A percentile compares a stretch with the other conserved stretches of the same genome.
Evolutionary conservation across 371 early-diverging fungal species (phyloP).

Genomic region (Zychaea mexicana): DNA sequence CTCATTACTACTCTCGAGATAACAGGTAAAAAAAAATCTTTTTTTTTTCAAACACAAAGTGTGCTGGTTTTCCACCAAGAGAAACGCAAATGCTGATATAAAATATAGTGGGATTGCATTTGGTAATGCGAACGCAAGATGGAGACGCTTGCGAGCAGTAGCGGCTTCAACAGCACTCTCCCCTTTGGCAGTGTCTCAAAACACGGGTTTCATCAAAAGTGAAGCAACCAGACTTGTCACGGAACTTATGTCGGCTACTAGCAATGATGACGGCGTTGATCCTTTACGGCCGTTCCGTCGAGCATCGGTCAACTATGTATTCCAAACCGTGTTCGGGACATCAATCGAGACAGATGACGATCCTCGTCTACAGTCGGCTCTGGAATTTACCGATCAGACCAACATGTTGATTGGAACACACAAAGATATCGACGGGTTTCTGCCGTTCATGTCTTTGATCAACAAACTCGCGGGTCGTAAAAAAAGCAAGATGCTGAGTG

Average conservation of each 20-base stretch:
- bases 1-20: slow-evolving; percentile 12
- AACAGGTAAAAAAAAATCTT: slow-evolving; percentile 18
- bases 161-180: background rate
- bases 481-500: background rate
- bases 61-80: no score
- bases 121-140: background rate
- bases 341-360: background rate
- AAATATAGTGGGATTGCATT: background rate
- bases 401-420: background rate
- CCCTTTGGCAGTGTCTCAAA: background rate
- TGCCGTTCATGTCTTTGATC: background rate
- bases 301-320: slow-evolving; percentile 3
- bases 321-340: background rate
- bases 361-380: background rate
- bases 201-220: background rate
- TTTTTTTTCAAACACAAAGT: no score
- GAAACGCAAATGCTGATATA: no score
- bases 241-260: background rate
- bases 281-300: background rate
- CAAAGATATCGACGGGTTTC: background rate
- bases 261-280: background rate
- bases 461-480: background rate
- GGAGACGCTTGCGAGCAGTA: background rate
- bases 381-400: background rate
- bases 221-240: background rate